Evolutionary conservation across 2,329 filamentous ascomycete genomes (phyloP), one percentile per base, ranked within the genome.

Genomic region (Ascochyta koolunga): DNA sequence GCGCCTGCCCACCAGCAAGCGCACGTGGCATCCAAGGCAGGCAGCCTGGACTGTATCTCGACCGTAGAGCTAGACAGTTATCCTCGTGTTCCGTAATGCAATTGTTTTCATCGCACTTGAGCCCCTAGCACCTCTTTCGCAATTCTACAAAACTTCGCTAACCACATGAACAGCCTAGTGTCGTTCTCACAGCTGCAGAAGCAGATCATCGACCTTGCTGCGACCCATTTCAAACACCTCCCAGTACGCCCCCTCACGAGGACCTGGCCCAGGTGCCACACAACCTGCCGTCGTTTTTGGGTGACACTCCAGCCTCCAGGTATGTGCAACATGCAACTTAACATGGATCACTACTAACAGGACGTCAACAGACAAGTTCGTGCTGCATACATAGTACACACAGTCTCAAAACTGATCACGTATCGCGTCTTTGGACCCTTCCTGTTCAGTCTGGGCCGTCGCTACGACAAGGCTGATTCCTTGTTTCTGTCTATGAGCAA

Each of bases 361-460:
- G n/a, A 32, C 6, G 29, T 24, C 24, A 45, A 10, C 35, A 74
- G 78, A 55, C 79, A 82, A 61, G 72, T 85, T 15, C 80, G 82
- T 22, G 74, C 79, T 38, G 80, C 82, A 19, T 84, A 83, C 61
- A 73, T 84, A 24, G 79, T 82, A 51, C 82, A 83, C 61, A 77
- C 80, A n/a, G 76, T 85, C 36, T 83, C 82, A 13, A 82, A 80
- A 50, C 79, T 82, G n/a, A 72, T 85, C 45, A 83, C 80, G 7
- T 80, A 80, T 61, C 77, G 81, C 32, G 80, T 85, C 31, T 85
- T 85, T 70, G 79, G 82, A 22, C 83, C 82, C 1, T 85, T 84
- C 73, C 62, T 85, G 21, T 85, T 85, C 71, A 83, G 80, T 22
- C 72, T 83, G 2, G 80, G 81, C 29, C 78, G 79, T 39, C 73